Conservation (phyloP, 2,329 filamentous ascomycete genomes). For the Alternaria conjuncta region DNA sequence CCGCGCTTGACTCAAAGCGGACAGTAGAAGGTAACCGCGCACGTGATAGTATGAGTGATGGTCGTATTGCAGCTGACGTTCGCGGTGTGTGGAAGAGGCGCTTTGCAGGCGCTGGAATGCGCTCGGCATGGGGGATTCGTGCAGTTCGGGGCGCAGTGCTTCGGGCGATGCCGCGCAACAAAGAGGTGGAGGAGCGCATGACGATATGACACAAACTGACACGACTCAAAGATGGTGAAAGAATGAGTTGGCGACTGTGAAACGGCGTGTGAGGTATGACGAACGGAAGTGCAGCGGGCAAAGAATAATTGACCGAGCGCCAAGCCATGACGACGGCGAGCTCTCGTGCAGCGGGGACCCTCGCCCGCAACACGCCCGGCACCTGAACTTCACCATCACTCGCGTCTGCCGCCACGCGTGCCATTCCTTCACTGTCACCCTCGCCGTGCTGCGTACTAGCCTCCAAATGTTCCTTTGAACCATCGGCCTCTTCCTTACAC, state of each 20-base stretch:
- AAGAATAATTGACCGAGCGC: conserved; percentile 14
- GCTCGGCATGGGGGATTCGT: conserved; percentile 19
- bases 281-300: conserved; percentile 1
- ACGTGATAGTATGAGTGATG: conserved; percentile 17
- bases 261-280: background rate
- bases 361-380: conserved; percentile 5
- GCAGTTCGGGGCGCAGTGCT: conserved; percentile 20
- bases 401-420: background rate
- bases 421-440: background rate
- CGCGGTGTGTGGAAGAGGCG: conserved; percentile 38
- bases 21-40: conserved; percentile 13
- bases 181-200: conserved; percentile 35
- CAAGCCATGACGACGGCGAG: conserved; percentile 23
- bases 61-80: conserved; percentile 31
- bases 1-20: conserved; percentile 37
- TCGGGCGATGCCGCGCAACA: conserved; percentile 33
- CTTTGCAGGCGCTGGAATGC: conserved; percentile 33
- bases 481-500: background rate
- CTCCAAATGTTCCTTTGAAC: background rate
- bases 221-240: background rate
- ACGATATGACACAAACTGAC: background rate
- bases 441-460: background rate
- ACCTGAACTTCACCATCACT: conserved; percentile 1
- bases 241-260: background rate
- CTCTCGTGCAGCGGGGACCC: conserved; percentile 4